Evolutionary conservation across 2,329 filamentous ascomycete genomes (phyloP), one percentile per base, ranked within the genome.

Genomic region (Sordariomycetes sp.): DNA sequence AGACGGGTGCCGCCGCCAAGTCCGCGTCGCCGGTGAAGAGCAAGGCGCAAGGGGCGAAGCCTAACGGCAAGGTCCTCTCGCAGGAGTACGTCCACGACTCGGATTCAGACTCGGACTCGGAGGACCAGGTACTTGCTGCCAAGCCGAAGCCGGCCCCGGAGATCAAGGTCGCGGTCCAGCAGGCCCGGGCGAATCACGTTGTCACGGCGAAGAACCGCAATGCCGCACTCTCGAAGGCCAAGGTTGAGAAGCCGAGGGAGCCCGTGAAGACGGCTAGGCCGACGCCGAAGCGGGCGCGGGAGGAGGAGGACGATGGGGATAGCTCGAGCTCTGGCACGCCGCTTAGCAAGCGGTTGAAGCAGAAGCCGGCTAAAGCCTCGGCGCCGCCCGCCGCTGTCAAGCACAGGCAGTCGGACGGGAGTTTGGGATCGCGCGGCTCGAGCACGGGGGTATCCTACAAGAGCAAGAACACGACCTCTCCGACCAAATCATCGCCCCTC

Each of bases 401-500:
- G 65, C 72, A 76, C 55, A 75, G 76, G 20, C 67, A 72, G 10
- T 76, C 77, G 0, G 76, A 81, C 55, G 70, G 70, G 28, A 77
- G 73, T 61, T 74, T 76, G 59, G 73, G 72, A 59, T 75, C 76
- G 20, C 74, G 76, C 48, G 69, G 68, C 34, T 65, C 58, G 69
- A 70, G 62, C 68, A 64, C 62, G 72, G 64, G 58, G 60, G 64
- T 59, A 45, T 53, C 55, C 12, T 57, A 39, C 53, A 78, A 74
- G 65, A 72, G 69, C 64, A 80, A 80, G 67, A 71, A 58, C 45
- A 73, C 75, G 60, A 83, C 76, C 0, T 83, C 80, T 7, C 81
- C 80, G 0, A 73, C 74, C 55, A 85, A 85, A 65, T 85, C 82
- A 2, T 85, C 82, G 10, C 82, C 82, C 3, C 70, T 85, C 20